Conservation (phyloP, 1,139 yeast species). For the Pichia sp. region DNA sequence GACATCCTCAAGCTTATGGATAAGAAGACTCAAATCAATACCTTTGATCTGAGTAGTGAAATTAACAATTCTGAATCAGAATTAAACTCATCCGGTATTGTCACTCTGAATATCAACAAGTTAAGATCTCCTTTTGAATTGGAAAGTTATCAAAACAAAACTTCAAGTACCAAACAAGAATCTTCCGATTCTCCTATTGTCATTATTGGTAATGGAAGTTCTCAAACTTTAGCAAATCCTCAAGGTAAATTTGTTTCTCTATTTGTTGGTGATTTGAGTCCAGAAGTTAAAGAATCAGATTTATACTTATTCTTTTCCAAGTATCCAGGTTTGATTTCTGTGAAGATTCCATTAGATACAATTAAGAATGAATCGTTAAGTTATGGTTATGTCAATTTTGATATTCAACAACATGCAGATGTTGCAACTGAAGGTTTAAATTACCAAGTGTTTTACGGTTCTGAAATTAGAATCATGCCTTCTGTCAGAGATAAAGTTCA, state of each 20-base stretch:
- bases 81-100: constrained; percentile 13
- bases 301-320: constrained; percentile 37
- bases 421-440: constrained; percentile 44
- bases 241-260: constrained; percentile 31
- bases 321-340: constrained; percentile 42
- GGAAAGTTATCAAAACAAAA: too few relatives aligned
- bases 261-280: constrained; percentile 49
- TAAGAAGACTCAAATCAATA: background rate
- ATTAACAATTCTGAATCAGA: constrained; percentile 4
- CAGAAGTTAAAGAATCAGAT: constrained; percentile 38
- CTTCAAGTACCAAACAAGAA: too few relatives aligned
- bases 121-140: too few relatives aligned
- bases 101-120: constrained; percentile 7
- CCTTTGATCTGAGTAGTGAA: background rate
- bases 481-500: constrained; percentile 40
- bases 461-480: constrained; percentile 52
- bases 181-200: background rate
- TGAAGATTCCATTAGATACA: constrained; percentile 44
- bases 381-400: constrained; percentile 52
- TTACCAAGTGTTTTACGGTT: constrained; percentile 38
- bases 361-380: constrained; percentile 42
- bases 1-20: constrained; percentile 2
- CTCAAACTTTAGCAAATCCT: background rate
- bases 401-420: constrained; percentile 36
- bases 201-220: background rate